Conservation (phyloP, 1,139 yeast genomes). For the Pichia sp. region DNA sequence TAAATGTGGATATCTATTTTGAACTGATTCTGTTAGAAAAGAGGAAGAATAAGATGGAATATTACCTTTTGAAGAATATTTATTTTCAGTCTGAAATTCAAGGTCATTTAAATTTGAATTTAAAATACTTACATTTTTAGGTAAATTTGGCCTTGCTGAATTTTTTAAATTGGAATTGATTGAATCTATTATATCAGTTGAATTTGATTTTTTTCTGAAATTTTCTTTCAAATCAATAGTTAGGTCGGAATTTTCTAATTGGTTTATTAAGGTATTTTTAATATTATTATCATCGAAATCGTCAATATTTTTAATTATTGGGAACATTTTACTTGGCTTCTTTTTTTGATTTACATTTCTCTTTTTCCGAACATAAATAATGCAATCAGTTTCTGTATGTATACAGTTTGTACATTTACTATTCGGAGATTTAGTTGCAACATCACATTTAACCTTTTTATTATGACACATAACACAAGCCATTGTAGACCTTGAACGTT, state of each 20-base stretch:
- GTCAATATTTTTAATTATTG: too few relatives aligned
- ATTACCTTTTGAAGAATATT: conserved; percentile 2
- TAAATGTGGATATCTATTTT: conserved; percentile 15
- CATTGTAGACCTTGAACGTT: conserved; percentile 45
- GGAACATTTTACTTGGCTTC: too few relatives aligned
- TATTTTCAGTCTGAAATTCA: conserved; percentile 4
- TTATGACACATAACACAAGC: conserved; percentile 52
- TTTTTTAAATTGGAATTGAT: neutral
- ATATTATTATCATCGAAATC: neutral
- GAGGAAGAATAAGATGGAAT: conserved; percentile 10
- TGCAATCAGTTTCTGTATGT: conserved; percentile 48
- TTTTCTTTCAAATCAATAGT: too few relatives aligned
- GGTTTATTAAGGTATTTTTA: neutral
- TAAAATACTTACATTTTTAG: neutral
- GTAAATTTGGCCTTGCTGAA: neutral
- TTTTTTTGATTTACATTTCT: conserved; percentile 15
- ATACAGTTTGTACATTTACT: conserved; percentile 49
- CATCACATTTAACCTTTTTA: conserved; percentile 47
- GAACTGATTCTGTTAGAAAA: conserved; percentile 17
- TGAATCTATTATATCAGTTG: too few relatives aligned
- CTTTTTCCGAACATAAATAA: conserved; percentile 39
- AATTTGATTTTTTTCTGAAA: too few relatives aligned
- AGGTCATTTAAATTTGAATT: conserved; percentile 10
- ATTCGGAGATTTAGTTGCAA: conserved; percentile 37
- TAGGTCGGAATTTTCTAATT: too few relatives aligned